Conservation (phyloP, 1,284 basidiomycete genomes). For the Ganoderma meredithae region DNA sequence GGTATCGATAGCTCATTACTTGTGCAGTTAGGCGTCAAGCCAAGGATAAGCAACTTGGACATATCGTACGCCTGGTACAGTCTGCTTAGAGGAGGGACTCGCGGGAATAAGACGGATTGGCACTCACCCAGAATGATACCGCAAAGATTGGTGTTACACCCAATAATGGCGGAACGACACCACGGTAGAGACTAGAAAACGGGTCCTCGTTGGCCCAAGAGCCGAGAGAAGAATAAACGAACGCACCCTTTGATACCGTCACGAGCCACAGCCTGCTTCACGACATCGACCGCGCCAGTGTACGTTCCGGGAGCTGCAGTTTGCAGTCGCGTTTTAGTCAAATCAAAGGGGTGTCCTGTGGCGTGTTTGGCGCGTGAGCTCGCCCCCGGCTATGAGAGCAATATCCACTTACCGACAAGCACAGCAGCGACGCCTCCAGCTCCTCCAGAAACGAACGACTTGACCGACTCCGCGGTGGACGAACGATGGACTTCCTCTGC, state of each 20-base stretch:
- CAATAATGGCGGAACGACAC: constrained; percentile 94
- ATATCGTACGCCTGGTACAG: constrained; percentile 85
- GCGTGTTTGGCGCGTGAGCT: constrained; percentile 4
- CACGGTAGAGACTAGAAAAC: constrained; percentile 84
- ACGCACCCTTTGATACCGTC: constrained; percentile 91
- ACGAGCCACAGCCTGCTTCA: constrained; percentile 86
- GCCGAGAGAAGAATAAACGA: background rate
- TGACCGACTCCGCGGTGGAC: constrained; percentile 68
- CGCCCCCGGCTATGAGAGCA: background rate
- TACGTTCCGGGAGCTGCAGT: constrained; percentile 93
- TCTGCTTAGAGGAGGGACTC: background rate
- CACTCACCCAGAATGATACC: constrained; percentile 93
- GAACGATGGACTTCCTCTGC: constrained; percentile 37
- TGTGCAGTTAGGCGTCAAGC: constrained; percentile 73
- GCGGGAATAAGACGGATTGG: background rate
- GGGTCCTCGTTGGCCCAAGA: background rate
- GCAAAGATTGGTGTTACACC: constrained; percentile 99
- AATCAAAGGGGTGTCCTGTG: constrained; percentile 94
- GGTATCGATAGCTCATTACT: constrained; percentile 71
- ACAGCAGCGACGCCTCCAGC: constrained; percentile 90
- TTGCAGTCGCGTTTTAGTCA: constrained; percentile 96
- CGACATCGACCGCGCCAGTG: constrained; percentile 93
- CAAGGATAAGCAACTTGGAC: constrained; percentile 89
- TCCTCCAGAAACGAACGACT: constrained; percentile 91
- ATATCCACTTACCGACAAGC: constrained; percentile 76